phyloP scores from a whole-genome alignment of 2,329 filamentous ascomycete genomes.

The Cladosporium sphaerospermum region DNA sequence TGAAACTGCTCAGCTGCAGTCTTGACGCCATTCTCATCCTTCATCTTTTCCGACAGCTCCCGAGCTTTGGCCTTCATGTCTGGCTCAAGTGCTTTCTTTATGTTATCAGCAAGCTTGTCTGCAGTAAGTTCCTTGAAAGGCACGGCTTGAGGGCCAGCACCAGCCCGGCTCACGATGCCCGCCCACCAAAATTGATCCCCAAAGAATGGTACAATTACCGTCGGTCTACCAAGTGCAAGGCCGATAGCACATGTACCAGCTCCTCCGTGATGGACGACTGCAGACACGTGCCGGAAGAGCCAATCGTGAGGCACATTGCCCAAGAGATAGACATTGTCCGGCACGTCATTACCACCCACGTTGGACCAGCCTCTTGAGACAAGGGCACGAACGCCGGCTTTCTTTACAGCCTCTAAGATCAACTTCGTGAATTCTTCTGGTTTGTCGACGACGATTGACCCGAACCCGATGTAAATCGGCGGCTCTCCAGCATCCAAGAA shows the following conservation, averaged over 20 bases:
- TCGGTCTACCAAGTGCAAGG: conserved; percentile 46
- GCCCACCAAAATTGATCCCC: conserved; percentile 54
- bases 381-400: conserved; percentile 43
- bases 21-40: conserved; percentile 36
- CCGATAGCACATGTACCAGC: conserved; percentile 54
- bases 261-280: conserved; percentile 52
- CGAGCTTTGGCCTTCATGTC: conserved; percentile 33
- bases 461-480: conserved; percentile 74
- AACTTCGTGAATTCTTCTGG: conserved; percentile 60
- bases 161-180: conserved; percentile 43
- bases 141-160: conserved; percentile 45
- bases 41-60: conserved; percentile 37
- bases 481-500: conserved; percentile 63
- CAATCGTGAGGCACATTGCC: conserved; percentile 51
- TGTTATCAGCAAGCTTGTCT: conserved; percentile 41
- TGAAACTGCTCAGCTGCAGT: conserved; percentile 42
- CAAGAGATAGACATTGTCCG: conserved; percentile 40
- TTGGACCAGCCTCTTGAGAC: conserved; percentile 49
- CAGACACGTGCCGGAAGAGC: conserved; percentile 48
- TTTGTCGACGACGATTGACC: conserved; percentile 72
- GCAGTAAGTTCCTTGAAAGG: conserved; percentile 40
- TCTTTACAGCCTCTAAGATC: conserved; percentile 62
- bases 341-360: conserved; percentile 30
- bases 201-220: conserved; percentile 52
- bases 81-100: conserved; percentile 37